Base-by-base conservation (phyloP, 2,329 filamentous ascomycete species). In the Cryoendolithus antarcticus region DNA sequence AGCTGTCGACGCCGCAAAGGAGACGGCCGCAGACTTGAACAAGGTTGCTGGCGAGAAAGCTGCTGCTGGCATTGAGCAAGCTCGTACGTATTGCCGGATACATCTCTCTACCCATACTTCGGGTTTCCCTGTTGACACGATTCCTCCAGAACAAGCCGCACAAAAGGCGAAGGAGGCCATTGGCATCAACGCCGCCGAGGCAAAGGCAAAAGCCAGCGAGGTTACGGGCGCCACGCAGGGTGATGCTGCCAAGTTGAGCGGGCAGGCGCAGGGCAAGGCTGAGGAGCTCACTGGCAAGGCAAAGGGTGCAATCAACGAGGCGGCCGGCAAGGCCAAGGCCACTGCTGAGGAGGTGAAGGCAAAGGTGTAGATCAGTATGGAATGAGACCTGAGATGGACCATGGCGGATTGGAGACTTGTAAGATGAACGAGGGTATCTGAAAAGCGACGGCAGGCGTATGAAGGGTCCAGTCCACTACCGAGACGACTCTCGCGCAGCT, bases 101-200 rank as follows among this genome's bases (percentile, higher is more conserved):
- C 29, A 30, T 9, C 8, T 10, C 29, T 9, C 29, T 9, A 30
- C 10, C 29, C 8, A 30, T 10, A 30, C 10, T 8, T 30, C 8
- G 9, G 10, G 29, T 30, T 10, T 8, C 8, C 8, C 10, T 10
- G 29, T 10, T 30, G 29, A 30, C 8, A 10, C 10, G 29, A 8
- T 71, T 72, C 12, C 74, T 80, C 56, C 68, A 44, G 67, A 75
- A 78, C 70, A 43, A 74, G 67, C 64, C 32, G 61, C 66, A 34
- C 54, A 64, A 19, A 65, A 64, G 42, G 52, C 65, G 33, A 67
- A 67, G 48, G 52, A 64, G 12, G 54, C 57, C 21, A 43, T 48
- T 4, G 50, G 49, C 39, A 38, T 50, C 37, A 46, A 38, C 33
- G 43, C 52, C 5, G 48, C 50, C 38, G 48, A 66, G 46, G 64